Evolutionary conservation across 2,329 filamentous ascomycete species (phyloP).

Genomic region (Whalleya microplaca): DNA sequence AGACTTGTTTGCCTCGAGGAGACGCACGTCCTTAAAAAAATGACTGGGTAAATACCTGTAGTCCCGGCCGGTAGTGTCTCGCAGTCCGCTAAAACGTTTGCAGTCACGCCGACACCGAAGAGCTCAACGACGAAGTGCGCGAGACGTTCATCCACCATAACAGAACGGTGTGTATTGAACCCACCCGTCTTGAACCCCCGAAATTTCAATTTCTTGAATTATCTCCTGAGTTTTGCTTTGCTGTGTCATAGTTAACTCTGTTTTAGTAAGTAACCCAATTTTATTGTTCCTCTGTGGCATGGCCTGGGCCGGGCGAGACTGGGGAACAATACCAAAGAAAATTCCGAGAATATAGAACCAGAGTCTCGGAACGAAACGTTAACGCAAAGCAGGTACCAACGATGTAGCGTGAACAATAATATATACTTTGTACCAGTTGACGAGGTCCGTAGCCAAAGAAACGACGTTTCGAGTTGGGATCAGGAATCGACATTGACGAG

Average conservation of each 20-base stretch:
- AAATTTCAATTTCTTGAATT: neutral
- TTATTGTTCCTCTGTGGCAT: neutral
- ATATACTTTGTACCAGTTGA: slow-evolving; percentile 73
- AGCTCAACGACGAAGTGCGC: slow-evolving; percentile 58
- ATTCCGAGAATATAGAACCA: neutral
- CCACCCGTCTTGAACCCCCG: neutral
- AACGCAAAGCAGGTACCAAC: slow-evolving; percentile 54
- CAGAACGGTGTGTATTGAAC: slow-evolving; percentile 44
- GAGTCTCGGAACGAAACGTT: neutral
- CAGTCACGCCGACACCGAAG: slow-evolving; percentile 47
- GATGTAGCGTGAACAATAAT: slow-evolving; percentile 65
- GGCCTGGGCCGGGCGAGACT: neutral
- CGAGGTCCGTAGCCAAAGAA: slow-evolving; percentile 54
- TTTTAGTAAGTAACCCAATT: neutral
- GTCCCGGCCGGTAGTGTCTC: slow-evolving; percentile 10
- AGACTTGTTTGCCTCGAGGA: slow-evolving; percentile 3
- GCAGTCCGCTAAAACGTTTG: slow-evolving; percentile 27
- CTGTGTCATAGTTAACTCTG: neutral
- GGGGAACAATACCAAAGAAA: neutral
- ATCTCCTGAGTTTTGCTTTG: neutral
- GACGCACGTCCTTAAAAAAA: slow-evolving; percentile 20
- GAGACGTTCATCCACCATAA: slow-evolving; percentile 64
- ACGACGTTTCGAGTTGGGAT: slow-evolving; percentile 9
- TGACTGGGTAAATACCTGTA: slow-evolving; percentile 33
- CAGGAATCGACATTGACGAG: slow-evolving; percentile 16